Conservation (phyloP, 2,329 filamentous ascomycete genomes). For the Microdochium nivale region DNA sequence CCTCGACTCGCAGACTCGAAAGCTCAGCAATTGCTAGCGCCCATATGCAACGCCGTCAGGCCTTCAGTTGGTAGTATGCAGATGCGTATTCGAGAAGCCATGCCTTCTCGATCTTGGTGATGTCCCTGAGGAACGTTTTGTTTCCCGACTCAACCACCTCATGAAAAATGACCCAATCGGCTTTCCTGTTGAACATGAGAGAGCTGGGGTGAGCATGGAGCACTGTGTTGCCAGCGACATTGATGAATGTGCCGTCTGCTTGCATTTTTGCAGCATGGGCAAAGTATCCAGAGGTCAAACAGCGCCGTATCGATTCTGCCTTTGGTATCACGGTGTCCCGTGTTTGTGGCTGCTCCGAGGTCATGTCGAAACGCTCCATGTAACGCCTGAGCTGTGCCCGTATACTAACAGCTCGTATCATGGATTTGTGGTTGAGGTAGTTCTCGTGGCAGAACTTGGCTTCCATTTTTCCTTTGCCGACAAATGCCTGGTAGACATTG, state of each 20-base stretch:
- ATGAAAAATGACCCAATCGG: slow-evolving; percentile 93
- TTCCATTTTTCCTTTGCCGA: slow-evolving; percentile 75
- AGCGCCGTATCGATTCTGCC: slow-evolving; percentile 71
- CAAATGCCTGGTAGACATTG: slow-evolving; percentile 87
- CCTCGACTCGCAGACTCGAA: not conserved
- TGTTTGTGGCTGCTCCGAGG: slow-evolving; percentile 47
- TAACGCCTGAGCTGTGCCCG: slow-evolving; percentile 79
- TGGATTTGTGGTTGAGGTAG: slow-evolving; percentile 75
- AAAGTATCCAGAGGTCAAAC: slow-evolving; percentile 85
- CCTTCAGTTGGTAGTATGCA: slow-evolving; percentile 63
- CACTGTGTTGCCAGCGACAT: slow-evolving; percentile 69
- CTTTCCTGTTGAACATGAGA: slow-evolving; percentile 92
- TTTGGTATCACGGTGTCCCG: slow-evolving; percentile 18
- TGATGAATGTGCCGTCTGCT: slow-evolving; percentile 80
- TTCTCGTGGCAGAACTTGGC: slow-evolving; percentile 82
- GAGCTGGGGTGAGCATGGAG: slow-evolving; percentile 87
- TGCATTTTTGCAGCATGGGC: slow-evolving; percentile 92
- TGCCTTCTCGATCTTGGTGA: slow-evolving; percentile 88
- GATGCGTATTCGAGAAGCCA: slow-evolving; percentile 88
- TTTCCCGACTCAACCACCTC: slow-evolving; percentile 83
- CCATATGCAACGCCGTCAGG: slow-evolving; percentile 4
- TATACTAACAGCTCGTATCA: slow-evolving; percentile 77
- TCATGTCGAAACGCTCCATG: slow-evolving; percentile 75
- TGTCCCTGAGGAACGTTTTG: slow-evolving; percentile 84
- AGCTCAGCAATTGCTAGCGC: not conserved